Percentiles rank a stretch among this genome's conserved stretches.
These are phyloP conservation scores for Sphagnum contortum DNA, from an alignment of 225 moss, liverwort and hornwort genomes.

Conservation along the genomic window DNA sequence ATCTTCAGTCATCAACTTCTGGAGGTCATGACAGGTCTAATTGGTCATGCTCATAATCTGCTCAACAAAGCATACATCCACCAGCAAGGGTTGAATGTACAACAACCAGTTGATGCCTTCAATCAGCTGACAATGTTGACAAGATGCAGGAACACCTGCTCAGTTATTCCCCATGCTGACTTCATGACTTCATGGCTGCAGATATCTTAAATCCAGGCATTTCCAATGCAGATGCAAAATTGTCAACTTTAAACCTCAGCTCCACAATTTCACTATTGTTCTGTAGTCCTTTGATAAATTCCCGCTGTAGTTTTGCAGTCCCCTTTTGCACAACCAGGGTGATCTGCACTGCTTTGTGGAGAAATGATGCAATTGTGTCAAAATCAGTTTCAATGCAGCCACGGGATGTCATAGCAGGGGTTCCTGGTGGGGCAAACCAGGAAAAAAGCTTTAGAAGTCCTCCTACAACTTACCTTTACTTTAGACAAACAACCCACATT, in stretches of 20 bases:
- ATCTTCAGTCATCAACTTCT: too few relatives aligned
- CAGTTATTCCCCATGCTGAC: too few relatives aligned
- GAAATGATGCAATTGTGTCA: constrained; percentile 51
- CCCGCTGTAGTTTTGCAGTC: constrained; percentile 51
- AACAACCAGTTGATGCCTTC: too few relatives aligned
- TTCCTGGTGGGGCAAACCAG: constrained; percentile 1
- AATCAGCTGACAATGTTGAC: too few relatives aligned
- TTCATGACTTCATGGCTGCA: constrained; percentile 33
- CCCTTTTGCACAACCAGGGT: constrained; percentile 46
- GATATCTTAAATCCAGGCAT: constrained; percentile 85
- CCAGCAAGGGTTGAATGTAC: too few relatives aligned
- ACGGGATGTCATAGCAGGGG: constrained; percentile 17
- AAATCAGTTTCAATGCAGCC: constrained; percentile 20
- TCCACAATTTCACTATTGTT: constrained; percentile 49
- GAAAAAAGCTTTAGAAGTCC: not conserved
- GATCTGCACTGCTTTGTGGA: constrained; percentile 58
- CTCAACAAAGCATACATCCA: too few relatives aligned
- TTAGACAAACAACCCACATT: too few relatives aligned
- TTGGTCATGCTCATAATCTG: too few relatives aligned
- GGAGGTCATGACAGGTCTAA: too few relatives aligned
- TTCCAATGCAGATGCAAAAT: constrained; percentile 64
- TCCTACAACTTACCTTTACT: too few relatives aligned
- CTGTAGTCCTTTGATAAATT: constrained; percentile 36
- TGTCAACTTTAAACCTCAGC: constrained; percentile 59
- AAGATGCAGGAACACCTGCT: too few relatives aligned